Evolutionary conservation across 78 protist genomes (phyloP), one percentile per base, ranked within the genome.

Genomic region (Dictyostelium brefeldianum): DNA sequence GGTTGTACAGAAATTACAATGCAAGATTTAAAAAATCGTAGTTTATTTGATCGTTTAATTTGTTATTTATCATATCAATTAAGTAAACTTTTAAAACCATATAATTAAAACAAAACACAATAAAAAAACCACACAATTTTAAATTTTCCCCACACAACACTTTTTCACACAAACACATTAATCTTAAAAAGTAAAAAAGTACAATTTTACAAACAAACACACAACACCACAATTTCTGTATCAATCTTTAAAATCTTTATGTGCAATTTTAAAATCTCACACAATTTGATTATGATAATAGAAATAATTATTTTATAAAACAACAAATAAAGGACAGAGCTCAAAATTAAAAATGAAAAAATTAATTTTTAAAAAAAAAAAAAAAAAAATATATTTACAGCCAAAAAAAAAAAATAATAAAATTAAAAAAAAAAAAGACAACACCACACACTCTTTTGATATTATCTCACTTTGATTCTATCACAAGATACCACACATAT

Each of bases 1-100:
- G 15, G 12, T 3, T 77, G 78, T 50, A 51, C 11, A 3, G 78
- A 77, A 65, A 67, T 87, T 56, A 87, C 92, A 0, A 11, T 77
- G 4, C 71, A 87, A 27, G 57, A 74, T 64, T 12, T 87, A 6
- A 18, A 64, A 10, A 87, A 77, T n/a, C 59, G 77, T 18, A n/a
- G 65, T 31, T 50, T 54, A 18, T 64, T 87, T 8, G 69, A 87
- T 20, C 78, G 78, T 27, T 27, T 87, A 27, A 41, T 75, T 50
- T 75, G 84, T 59, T 87, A 57, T 50, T 47, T 87, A 29, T 56
- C 80, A 5, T 87, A 62, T 48, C 92, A 87, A 87, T 62, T 87
- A 15, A 62, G 84, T 47, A 74, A 56, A 64, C 48, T 87, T 48
- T 62, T 87, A 22, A 54, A 81, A 64, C 92, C 92, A 14, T 29